These are phyloP conservation scores for Rhodotorula sp. DNA, from an alignment of 1,284 basidiomycete species.

Conservation along the genomic window DNA sequence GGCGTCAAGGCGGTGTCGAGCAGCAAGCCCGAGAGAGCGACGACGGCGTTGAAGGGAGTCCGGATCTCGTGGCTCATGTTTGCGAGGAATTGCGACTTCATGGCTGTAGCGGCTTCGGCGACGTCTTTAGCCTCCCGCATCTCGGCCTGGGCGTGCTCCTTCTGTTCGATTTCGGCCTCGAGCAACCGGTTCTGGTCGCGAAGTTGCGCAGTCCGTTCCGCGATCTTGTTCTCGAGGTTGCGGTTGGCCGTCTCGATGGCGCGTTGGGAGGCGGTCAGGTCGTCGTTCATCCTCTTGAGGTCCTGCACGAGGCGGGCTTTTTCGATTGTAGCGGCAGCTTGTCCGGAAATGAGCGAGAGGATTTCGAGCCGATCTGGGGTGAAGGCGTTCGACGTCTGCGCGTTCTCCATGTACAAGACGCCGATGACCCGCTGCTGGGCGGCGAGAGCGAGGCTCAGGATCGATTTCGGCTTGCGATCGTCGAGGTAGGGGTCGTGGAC, in stretches of 20 bases:
- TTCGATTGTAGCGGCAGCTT: slow-evolving; percentile 37
- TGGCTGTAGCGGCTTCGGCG: slow-evolving; percentile 33
- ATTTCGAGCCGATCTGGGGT: slow-evolving; percentile 39
- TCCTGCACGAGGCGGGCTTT: slow-evolving; percentile 34
- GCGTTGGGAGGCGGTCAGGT: slow-evolving; percentile 30
- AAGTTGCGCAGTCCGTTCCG: slow-evolving; percentile 30
- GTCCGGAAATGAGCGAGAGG: slow-evolving; percentile 34
- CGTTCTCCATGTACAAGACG: slow-evolving; percentile 37
- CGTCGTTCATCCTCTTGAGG: slow-evolving; percentile 32
- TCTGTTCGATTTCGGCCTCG: slow-evolving; percentile 32
- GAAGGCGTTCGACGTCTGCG: slow-evolving; percentile 35
- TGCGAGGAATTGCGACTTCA: slow-evolving; percentile 38
- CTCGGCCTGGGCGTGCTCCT: slow-evolving; percentile 37
- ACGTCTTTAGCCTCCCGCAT: slow-evolving; percentile 39
- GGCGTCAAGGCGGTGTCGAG: slow-evolving; percentile 38
- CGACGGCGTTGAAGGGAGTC: slow-evolving; percentile 41
- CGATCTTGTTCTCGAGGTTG: slow-evolving; percentile 30
- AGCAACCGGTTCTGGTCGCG: slow-evolving; percentile 24
- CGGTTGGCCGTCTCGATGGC: slow-evolving; percentile 37
- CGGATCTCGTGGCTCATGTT: slow-evolving; percentile 31
- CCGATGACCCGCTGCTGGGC: slow-evolving; percentile 34
- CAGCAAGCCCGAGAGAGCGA: slow-evolving; percentile 28
- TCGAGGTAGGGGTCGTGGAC: slow-evolving; percentile 27
- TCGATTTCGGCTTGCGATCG: slow-evolving; percentile 25
- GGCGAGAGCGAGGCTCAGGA: slow-evolving; percentile 33